Base-by-base conservation (phyloP, 768 basidiomycete genomes). In the Xerocomus potaroensis region DNA sequence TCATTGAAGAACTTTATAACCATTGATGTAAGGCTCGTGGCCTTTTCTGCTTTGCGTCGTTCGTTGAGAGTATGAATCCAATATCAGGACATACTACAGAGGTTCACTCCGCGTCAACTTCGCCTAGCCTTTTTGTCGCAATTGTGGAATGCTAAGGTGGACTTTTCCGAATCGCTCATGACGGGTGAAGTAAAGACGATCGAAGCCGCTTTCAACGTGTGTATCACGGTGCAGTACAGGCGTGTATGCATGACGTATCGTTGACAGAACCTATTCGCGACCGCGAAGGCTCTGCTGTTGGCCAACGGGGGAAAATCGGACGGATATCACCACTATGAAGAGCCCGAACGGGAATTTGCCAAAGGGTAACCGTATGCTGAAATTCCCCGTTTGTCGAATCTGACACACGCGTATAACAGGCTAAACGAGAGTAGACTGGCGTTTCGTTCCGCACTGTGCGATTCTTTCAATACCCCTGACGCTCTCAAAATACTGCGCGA, bases 1-100 rank as follows among this genome's bases (percentile, higher is more conserved):
- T 94, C 91, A 9, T 70, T 99, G 52, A 99, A 99, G 68, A 99
- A 99, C 63, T 99, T 98, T 64, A 96, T 98, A 58, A 97, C 96
- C 7, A 96, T 99, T 47, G 84, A 89, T 58, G 88, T 89, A 60
- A 64, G 84, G 59, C 32, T 8, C 14, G 10, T n/a, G 23, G 19
- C 24, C n/a, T 39, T 45, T 35, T 40, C 40, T 26, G 15, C n/a
- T 7, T 36, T 31, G 9, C 49, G 23, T 32, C 19, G n/a, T 38
- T 26, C 21, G 34, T 31, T 37, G 53, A 9, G 60, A 33, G 10
- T 27, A 32, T n/a, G 15, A 33, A 45, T 40, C 9, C 42, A 30
- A 27, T 43, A 54, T 29, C 62, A 94, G 90, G 92, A 96, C 69
- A 91, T 94, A 24, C 67, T 99, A 14, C 72, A 81, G 60, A 84